Evolutionary conservation across 306 rosid genomes (phyloP), one percentile per base, ranked within the genome.

Genomic region (Prosopis cineraria): DNA sequence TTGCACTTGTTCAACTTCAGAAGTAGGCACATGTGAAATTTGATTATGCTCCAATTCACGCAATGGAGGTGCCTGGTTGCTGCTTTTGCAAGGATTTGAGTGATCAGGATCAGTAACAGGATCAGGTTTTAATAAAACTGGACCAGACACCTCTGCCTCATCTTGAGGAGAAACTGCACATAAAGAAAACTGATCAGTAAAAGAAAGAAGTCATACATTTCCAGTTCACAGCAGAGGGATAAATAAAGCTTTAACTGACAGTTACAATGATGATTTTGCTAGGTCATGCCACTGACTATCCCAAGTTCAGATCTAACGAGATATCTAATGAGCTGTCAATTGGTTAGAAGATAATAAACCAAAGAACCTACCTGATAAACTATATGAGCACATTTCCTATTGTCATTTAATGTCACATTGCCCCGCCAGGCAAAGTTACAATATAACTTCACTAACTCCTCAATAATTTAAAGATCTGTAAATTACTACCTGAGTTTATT

Each of bases 91-190:
- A 16, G 58, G 79, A 16, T 60, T 37, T 72, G 80, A 45, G 30
- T 27, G 66, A 45, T 70, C 44, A 37, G 74, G 79, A 52, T 77
- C 73, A 41, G 53, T 3, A 65, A 77, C 66, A 34, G 77, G 30
- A 58, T 58, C 65, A 58, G 64, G 80, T 40, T 82, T 78, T 29
- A 22, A 78, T 83, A 77, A 75, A 66, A 62, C 6, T 56, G 88
- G 66, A 73, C 70, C 79, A 5, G 84, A 74, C 9, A 27, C 59
- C 34, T 80, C 36, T 63, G 78, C 89, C 20, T 83, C 79, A 11
- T 48, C 79, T 48, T 56, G 74, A 80, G 83, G 63, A 30, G 72
- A 45, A 78, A 56, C 94, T 94, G 89, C 80, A 85, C 41, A 53
- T 1, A 59, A 65, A 71, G 3, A 34, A 10, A 70, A 39, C 6